Conservation (phyloP, 768 basidiomycete species). For the Glaciozyma martinii region DNA sequence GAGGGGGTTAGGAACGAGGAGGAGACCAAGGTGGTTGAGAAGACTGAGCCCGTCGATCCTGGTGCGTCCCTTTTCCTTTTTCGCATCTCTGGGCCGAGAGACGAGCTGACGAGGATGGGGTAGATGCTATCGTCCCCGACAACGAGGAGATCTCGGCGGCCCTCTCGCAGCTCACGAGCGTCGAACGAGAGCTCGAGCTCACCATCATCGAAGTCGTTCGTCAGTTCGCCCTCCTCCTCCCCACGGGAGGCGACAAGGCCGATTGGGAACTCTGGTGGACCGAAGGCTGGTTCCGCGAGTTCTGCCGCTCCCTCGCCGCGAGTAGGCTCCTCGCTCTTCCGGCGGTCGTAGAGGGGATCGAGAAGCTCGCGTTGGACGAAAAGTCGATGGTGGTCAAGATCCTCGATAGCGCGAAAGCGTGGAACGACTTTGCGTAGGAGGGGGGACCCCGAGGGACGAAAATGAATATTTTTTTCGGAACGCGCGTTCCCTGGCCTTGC, state of each 20-base stretch:
- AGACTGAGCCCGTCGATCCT: slow-evolving; percentile 49
- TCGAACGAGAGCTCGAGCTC: slow-evolving; percentile 65
- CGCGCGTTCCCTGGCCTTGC: background rate
- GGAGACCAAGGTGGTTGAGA: slow-evolving; percentile 71
- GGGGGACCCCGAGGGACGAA: too few species aligned
- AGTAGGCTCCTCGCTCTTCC: background rate
- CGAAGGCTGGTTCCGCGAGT: slow-evolving; percentile 86
- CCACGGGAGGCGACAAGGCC: slow-evolving; percentile 54
- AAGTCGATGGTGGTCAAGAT: slow-evolving; percentile 3
- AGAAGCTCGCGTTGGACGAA: slow-evolving; percentile 9
- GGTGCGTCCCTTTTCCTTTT: slow-evolving; percentile 47
- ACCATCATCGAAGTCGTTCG: slow-evolving; percentile 64
- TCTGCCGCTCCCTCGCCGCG: slow-evolving; percentile 61
- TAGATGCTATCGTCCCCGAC: slow-evolving; percentile 44
- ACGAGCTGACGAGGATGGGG: slow-evolving; percentile 47
- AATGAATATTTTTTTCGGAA: too few species aligned
- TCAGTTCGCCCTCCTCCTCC: slow-evolving; percentile 64
- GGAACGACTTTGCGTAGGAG: slow-evolving; percentile 16
- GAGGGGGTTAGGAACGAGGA: slow-evolving; percentile 72
- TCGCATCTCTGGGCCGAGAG: too few species aligned
- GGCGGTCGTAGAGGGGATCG: slow-evolving; percentile 8
- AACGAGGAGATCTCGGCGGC: slow-evolving; percentile 19
- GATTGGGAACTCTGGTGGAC: slow-evolving; percentile 81
- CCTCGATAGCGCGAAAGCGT: slow-evolving; percentile 14
- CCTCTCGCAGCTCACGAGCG: slow-evolving; percentile 39